A percentile compares a stretch with the other conserved stretches of the same genome.
These are phyloP conservation scores for Mitragyna speciosa DNA, from an alignment of 257 asterid genomes.

Conservation along the genomic window DNA sequence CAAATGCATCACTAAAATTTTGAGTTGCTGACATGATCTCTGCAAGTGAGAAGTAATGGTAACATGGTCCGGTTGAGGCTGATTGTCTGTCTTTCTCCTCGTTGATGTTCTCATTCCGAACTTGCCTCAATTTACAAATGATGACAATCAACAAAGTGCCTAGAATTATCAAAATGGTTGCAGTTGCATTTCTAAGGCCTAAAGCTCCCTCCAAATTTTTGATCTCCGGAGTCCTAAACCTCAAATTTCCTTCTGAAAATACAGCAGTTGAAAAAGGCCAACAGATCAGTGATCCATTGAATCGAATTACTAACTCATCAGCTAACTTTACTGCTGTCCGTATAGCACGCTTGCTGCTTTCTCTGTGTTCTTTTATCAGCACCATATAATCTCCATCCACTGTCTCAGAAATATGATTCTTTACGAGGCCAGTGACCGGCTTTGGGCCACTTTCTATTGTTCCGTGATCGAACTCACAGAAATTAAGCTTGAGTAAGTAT, in stretches of 20 bases:
- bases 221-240: slow-evolving; percentile 1
- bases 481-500: background rate
- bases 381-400: slow-evolving; percentile 7
- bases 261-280: slow-evolving; percentile 10
- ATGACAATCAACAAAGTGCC: background rate
- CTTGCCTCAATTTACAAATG: background rate
- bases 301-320: background rate
- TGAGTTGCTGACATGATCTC: slow-evolving; percentile 18
- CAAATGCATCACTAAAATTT: slow-evolving; percentile 13
- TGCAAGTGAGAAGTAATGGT: slow-evolving; percentile 16
- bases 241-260: too few relatives aligned
- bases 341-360: background rate
- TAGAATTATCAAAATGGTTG: slow-evolving; percentile 4
- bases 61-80: background rate
- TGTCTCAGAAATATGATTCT: slow-evolving; percentile 7
- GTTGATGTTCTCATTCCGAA: background rate
- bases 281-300: slow-evolving; percentile 15
- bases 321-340: background rate
- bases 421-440: background rate
- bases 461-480: background rate
- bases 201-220: background rate
- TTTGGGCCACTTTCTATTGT: background rate
- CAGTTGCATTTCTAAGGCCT: background rate
- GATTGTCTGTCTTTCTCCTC: background rate
- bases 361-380: slow-evolving; percentile 16